These are phyloP conservation scores for Rubroshorea leprosula DNA, from an alignment of 345 rosid species.

Conservation along the genomic window DNA sequence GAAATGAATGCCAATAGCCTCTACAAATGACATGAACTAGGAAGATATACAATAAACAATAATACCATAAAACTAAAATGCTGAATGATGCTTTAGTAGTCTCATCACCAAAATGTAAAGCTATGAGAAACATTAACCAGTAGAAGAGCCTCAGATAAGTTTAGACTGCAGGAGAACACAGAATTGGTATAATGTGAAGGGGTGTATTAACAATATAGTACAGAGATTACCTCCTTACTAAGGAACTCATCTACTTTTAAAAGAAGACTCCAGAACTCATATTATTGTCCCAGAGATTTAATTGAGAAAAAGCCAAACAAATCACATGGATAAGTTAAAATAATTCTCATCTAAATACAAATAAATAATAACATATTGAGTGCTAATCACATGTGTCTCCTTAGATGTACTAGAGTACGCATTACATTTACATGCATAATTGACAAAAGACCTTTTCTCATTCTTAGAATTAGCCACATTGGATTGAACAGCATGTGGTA, in stretches of 20 bases:
- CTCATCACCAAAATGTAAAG: conserved; percentile 13
- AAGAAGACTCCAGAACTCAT: conserved; percentile 32
- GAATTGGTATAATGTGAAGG: conserved; percentile 19
- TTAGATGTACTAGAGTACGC: conserved; percentile 49
- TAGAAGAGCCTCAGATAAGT: conserved; percentile 20
- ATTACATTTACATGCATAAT: conserved; percentile 81
- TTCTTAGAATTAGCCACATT: conserved; percentile 82
- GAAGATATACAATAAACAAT: conserved; percentile 17
- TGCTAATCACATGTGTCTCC: conserved; percentile 29
- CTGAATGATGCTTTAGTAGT: conserved; percentile 20
- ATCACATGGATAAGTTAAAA: conserved; percentile 12
- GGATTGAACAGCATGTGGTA: conserved; percentile 64
- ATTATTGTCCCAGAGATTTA: conserved; percentile 26
- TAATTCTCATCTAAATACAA: conserved; percentile 46
- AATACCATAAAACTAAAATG: conserved; percentile 16
- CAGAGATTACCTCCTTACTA: conserved; percentile 42
- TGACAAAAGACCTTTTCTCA: conserved; percentile 97
- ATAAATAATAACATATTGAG: conserved; percentile 17
- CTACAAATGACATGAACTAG: conserved; percentile 43
- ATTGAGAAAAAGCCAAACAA: conserved; percentile 24
- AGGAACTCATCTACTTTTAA: conserved; percentile 36
- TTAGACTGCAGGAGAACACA: conserved; percentile 14
- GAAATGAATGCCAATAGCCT: conserved; percentile 45
- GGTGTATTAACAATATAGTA: conserved; percentile 26
- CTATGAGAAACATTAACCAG: conserved; percentile 12